Conservation (phyloP, 2,329 filamentous ascomycete genomes). For the Zymoseptoria ardabiliae region DNA sequence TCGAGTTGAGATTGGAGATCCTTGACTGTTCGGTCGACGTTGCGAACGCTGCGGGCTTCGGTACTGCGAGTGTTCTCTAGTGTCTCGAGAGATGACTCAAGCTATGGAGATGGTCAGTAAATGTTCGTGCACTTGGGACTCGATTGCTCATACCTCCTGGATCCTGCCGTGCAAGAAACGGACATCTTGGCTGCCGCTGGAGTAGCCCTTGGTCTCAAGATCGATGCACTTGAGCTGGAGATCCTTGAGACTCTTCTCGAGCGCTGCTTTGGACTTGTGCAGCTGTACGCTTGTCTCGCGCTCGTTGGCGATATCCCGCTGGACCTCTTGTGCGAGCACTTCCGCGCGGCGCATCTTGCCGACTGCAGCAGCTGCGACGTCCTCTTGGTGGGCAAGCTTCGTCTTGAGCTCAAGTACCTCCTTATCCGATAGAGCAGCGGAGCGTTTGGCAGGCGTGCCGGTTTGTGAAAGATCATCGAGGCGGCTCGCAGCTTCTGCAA, state of each 20-base stretch:
- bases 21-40: constrained; percentile 87
- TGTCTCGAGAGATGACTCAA: constrained; percentile 64
- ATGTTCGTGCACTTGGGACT: constrained; percentile 4
- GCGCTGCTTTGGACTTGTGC: constrained; percentile 78
- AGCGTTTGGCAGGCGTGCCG: constrained; percentile 78
- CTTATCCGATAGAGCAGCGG: constrained; percentile 80
- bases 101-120: constrained; percentile 11
- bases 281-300: constrained; percentile 73
- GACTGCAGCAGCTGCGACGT: constrained; percentile 82
- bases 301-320: constrained; percentile 84
- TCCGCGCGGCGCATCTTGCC: constrained; percentile 97
- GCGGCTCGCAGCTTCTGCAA: constrained; percentile 79
- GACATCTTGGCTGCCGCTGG: constrained; percentile 87
- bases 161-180: constrained; percentile 90
- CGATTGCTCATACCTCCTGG: constrained; percentile 65
- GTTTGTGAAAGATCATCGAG: constrained; percentile 74
- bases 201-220: constrained; percentile 94
- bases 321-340: constrained; percentile 76
- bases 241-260: constrained; percentile 89
- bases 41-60: constrained; percentile 80
- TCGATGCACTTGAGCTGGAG: constrained; percentile 84
- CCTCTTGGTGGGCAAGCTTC: constrained; percentile 82
- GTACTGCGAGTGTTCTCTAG: constrained; percentile 72
- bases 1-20: constrained; percentile 90
- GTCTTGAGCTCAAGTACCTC: constrained; percentile 86